phyloP scores from a whole-genome alignment of 441 rosid species.

The Populus tomentosa region DNA sequence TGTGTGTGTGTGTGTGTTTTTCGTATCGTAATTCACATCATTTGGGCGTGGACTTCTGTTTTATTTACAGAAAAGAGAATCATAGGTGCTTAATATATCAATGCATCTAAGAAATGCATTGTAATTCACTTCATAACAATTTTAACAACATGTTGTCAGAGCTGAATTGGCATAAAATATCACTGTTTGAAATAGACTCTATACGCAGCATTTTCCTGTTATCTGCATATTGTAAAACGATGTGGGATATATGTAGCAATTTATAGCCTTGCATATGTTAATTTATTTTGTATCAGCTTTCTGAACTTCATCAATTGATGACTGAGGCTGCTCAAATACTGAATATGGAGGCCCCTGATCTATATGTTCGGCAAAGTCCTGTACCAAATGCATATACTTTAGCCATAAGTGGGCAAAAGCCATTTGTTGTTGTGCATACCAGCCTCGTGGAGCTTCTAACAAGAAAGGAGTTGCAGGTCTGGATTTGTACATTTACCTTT shows the following conservation, averaged over 20 bases:
- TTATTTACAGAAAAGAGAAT: too few species aligned
- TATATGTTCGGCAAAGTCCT: conserved; percentile 90
- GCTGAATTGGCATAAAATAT: not conserved
- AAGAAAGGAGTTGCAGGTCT: conserved; percentile 80
- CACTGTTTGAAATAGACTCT: not conserved
- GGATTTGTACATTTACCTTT: conserved; percentile 9
- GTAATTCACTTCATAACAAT: not conserved
- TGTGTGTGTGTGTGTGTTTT: too few species aligned
- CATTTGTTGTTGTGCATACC: conserved; percentile 88
- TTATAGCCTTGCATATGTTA: not conserved
- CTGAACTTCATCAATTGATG: conserved; percentile 84
- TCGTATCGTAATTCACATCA: too few species aligned
- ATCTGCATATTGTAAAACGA: not conserved
- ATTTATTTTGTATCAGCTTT: conserved; percentile 44
- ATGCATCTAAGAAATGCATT: not conserved
- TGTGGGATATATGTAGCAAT: not conserved
- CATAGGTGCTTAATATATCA: too few species aligned
- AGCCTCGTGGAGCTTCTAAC: conserved; percentile 92
- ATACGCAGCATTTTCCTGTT: not conserved
- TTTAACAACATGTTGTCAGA: not conserved
- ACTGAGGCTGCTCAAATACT: conserved; percentile 73
- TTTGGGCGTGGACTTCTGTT: too few species aligned
- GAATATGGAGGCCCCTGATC: conserved; percentile 83
- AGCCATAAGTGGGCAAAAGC: conserved; percentile 83
- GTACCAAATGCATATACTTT: conserved; percentile 90